Base-by-base conservation (phyloP, 1,284 basidiomycete genomes). In the Cryptococcus wingfieldii region DNA sequence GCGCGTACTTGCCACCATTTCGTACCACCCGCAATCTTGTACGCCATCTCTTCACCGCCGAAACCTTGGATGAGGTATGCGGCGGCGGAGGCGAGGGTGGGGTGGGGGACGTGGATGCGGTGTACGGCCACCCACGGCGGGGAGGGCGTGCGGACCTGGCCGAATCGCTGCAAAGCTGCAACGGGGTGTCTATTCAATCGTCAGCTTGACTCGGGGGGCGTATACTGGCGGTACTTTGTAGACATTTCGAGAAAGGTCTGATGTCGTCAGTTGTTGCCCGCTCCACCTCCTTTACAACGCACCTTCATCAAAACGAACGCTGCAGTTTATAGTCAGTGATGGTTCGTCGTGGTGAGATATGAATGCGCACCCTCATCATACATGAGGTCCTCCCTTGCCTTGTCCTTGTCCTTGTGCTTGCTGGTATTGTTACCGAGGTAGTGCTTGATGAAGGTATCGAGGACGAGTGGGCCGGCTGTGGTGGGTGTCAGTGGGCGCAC, bases 1-100 rank as follows among this genome's bases (percentile, higher is more conserved):
- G 87, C 86, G 38, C 90, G 84, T 18, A 92, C 88, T 73, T 94
- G 93, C 95, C 94, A 98, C 93, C 95, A 98, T 68, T 92, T 92
- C 7, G 85, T 85, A 2, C 94, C 95, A 16, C 94, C 94, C 1
- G 93, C 86, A 27, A 93, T 72, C 53, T 82, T 83, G 62, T 84
- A 83, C 9, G 89, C 84, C 51, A 81, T 79, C 34, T 87, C 86
- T 61, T 88, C 84, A 9, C 93, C 91, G 0, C 95, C 94, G 12
- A 98, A 80, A 1, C 86, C 91, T 56, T 84, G 79, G 53, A 94
- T 85, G 44, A 98, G 81, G 60, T 84, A 77, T 6, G 79, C 76
- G 1, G 95, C 91, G 0, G 95, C 90, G 28, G 86, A 80, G 47
- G 89, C 83, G 66, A 92, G 92, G 55, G 82, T 85, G 18, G 68